A percentile compares a stretch with the other conserved stretches of the same genome.
phyloP scores from a whole-genome alignment of 176 grass and related monocot genomes.

The Saccharum spontaneum region DNA sequence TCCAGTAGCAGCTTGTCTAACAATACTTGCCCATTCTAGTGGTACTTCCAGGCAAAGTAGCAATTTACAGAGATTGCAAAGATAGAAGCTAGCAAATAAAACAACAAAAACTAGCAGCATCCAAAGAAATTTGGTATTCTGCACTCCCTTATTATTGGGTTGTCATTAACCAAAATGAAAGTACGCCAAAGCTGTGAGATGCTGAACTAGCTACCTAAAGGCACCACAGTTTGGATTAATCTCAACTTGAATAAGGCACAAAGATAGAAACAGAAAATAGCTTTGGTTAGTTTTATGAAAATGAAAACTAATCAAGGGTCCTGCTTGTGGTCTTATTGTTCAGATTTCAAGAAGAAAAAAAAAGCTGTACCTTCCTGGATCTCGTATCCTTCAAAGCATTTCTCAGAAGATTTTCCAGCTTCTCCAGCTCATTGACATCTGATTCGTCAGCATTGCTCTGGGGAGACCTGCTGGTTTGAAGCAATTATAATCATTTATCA shows the following conservation, averaged over 20 bases:
- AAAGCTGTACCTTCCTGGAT: not conserved
- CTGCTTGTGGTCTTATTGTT: not conserved
- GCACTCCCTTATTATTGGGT: not conserved
- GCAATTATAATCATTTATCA: not conserved
- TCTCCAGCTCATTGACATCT: not conserved
- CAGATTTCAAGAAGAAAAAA: not conserved
- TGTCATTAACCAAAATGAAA: not conserved
- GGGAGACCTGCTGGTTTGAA: not conserved
- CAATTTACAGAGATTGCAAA: too few species aligned
- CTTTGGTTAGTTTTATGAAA: not conserved
- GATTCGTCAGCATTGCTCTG: not conserved
- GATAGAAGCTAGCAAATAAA: not conserved
- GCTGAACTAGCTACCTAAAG: not conserved
- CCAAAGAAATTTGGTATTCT: not conserved
- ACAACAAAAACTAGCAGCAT: too few species aligned
- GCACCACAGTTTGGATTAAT: not conserved
- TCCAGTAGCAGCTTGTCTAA: not conserved
- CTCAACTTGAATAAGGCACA: not conserved
- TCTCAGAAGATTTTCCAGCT: slow-evolving; percentile 7
- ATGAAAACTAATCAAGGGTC: not conserved
- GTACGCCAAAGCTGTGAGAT: not conserved
- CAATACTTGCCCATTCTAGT: not conserved
- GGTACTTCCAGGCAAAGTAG: not conserved
- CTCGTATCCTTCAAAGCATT: not conserved
- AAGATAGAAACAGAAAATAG: not conserved